Conservation (phyloP, 352 stramenopile species). For the Globisporangium mamillatum region DNA sequence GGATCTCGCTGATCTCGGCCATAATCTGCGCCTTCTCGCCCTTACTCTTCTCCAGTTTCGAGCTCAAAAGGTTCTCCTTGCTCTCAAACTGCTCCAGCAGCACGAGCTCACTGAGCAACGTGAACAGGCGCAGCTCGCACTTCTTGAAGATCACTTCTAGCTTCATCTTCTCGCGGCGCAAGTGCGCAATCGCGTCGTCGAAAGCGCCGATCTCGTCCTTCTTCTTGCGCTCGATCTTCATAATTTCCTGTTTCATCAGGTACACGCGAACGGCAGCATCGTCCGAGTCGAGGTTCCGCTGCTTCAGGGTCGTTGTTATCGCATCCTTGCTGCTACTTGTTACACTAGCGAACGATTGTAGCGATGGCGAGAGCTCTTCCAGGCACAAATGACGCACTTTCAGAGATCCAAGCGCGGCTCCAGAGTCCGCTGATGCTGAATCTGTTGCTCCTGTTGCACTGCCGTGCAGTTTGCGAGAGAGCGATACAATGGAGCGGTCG, state of each 20-base stretch:
- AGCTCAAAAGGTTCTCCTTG: slow-evolving; percentile 85
- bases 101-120: slow-evolving; percentile 79
- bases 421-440: background rate
- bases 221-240: slow-evolving; percentile 61
- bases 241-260: slow-evolving; percentile 63
- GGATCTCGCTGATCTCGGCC: slow-evolving; percentile 68
- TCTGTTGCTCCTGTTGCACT: background rate
- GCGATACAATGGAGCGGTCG: slow-evolving; percentile 32
- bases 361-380: slow-evolving; percentile 5
- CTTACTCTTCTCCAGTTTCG: slow-evolving; percentile 83
- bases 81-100: slow-evolving; percentile 91
- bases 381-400: slow-evolving; percentile 17
- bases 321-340: background rate
- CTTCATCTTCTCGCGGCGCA: slow-evolving; percentile 82
- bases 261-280: slow-evolving; percentile 47
- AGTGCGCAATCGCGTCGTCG: slow-evolving; percentile 85
- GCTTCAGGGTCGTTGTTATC: background rate
- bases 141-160: slow-evolving; percentile 89
- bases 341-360: background rate
- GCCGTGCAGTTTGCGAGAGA: slow-evolving; percentile 28
- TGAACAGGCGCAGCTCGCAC: slow-evolving; percentile 86
- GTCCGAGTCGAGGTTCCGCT: slow-evolving; percentile 37
- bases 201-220: slow-evolving; percentile 71
- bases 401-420: background rate
- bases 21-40: slow-evolving; percentile 86